Conservation (phyloP, 2,329 filamentous ascomycete genomes). For the Calonectria ilicicola region DNA sequence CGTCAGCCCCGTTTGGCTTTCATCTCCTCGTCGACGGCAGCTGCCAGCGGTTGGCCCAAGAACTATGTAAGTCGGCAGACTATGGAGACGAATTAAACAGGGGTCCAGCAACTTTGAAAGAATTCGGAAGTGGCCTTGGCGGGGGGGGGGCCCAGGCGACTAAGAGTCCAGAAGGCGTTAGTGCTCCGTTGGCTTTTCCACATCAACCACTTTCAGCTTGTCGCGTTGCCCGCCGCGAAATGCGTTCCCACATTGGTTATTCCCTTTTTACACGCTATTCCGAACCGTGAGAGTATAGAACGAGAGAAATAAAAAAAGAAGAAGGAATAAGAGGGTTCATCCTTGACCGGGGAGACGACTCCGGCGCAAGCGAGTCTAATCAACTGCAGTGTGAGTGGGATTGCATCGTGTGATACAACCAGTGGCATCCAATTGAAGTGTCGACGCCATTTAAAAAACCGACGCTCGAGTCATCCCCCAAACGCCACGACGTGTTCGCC, state of each 20-base stretch:
- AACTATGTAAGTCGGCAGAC: conserved; percentile 13
- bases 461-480: conserved; percentile 16
- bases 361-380: conserved; percentile 3
- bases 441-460: not conserved
- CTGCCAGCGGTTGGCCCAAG: conserved; percentile 6
- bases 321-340: not conserved
- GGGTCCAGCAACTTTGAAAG: conserved; percentile 14
- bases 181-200: conserved; percentile 36
- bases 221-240: conserved; percentile 15
- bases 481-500: conserved; percentile 19
- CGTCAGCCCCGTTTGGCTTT: conserved; percentile 4
- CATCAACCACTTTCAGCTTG: conserved; percentile 23
- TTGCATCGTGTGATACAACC: conserved; percentile 22
- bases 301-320: not conserved
- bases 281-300: not conserved
- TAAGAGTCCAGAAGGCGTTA: conserved; percentile 34
- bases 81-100: conserved; percentile 10
- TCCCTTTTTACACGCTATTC: not conserved
- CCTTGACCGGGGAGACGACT: conserved; percentile 17
- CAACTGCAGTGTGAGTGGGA: conserved; percentile 16
- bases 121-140: conserved; percentile 26
- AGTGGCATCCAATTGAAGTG: conserved; percentile 2
- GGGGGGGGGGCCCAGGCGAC: conserved; percentile 35
- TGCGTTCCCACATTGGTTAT: conserved; percentile 10
- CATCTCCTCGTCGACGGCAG: not conserved